Evolutionary conservation across 2,329 filamentous ascomycete genomes (phyloP).

Genomic region (Aspergillus brunneoviolaceus): DNA sequence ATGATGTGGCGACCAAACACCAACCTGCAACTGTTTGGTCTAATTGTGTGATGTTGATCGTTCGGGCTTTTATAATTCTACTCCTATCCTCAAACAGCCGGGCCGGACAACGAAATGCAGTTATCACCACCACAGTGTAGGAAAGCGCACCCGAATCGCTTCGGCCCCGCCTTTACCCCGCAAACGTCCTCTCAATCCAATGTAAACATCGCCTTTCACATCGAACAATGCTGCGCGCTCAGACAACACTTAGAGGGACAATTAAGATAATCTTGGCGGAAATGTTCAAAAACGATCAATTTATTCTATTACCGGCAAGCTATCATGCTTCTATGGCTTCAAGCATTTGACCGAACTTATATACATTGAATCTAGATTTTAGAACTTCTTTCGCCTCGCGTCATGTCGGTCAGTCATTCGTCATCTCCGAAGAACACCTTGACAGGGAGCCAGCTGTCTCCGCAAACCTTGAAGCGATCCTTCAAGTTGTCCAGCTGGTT

Average conservation of each 20-base stretch:
- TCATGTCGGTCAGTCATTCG: conserved; percentile 54
- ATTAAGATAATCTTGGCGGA: not conserved
- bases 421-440: conserved; percentile 84
- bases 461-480: conserved; percentile 80
- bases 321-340: not conserved
- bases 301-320: not conserved
- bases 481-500: conserved; percentile 64
- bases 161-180: not conserved
- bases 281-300: not conserved
- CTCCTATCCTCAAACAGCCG: not conserved
- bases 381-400: not conserved
- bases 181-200: not conserved
- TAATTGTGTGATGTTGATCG: not conserved
- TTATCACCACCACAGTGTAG: not conserved
- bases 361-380: conserved; percentile 8
- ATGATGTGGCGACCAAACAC: not conserved
- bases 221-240: not conserved
- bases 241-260: not conserved
- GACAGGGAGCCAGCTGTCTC: conserved; percentile 67
- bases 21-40: not conserved
- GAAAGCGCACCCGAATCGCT: not conserved
- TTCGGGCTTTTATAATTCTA: not conserved
- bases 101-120: too few relatives aligned
- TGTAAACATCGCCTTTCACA: too few relatives aligned
- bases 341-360: not conserved